These are phyloP conservation scores for Beauveria varroae DNA, from an alignment of 2,329 filamentous ascomycete genomes.

Conservation along the genomic window DNA sequence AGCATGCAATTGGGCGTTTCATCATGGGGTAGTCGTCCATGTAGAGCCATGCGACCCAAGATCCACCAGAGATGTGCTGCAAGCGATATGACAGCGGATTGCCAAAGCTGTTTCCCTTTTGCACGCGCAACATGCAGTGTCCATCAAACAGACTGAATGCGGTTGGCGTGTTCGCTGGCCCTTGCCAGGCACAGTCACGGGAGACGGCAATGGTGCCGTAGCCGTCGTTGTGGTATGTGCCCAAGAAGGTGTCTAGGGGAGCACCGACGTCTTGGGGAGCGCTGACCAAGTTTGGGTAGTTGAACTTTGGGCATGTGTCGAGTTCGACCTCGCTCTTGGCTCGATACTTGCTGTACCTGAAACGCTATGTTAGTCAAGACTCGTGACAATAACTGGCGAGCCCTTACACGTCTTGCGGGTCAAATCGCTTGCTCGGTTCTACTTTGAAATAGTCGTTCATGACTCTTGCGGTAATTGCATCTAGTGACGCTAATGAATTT, in stretches of 20 bases:
- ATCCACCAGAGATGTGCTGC: conserved; percentile 16
- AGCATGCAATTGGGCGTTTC: conserved; percentile 12
- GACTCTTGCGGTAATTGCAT: conserved; percentile 17
- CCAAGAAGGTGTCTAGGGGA: conserved; percentile 34
- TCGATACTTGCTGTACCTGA: conserved; percentile 1
- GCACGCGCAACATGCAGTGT: conserved; percentile 15
- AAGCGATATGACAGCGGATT: conserved; percentile 15
- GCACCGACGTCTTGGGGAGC: conserved; percentile 25
- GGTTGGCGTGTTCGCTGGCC: conserved; percentile 12
- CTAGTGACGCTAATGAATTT: conserved; percentile 10
- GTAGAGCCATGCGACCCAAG: conserved; percentile 18
- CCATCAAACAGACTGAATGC: conserved; percentile 5
- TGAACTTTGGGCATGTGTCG: conserved; percentile 14
- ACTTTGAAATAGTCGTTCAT: conserved; percentile 19
- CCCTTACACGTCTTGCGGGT: conserved; percentile 14
- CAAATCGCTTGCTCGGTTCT: conserved; percentile 7
- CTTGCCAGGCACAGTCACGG: conserved; percentile 14
- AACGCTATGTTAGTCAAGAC: background rate
- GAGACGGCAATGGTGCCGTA: conserved; percentile 16
- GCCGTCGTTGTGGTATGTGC: conserved; percentile 29
- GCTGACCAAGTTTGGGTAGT: conserved; percentile 14
- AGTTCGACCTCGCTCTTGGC: conserved; percentile 3
- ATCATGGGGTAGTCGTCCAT: conserved; percentile 15
- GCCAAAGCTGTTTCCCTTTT: conserved; percentile 15
- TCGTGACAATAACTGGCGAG: background rate